These are phyloP conservation scores for Globisporangium acanthophoron DNA, from an alignment of 352 stramenopile genomes.

Conservation along the genomic window DNA sequence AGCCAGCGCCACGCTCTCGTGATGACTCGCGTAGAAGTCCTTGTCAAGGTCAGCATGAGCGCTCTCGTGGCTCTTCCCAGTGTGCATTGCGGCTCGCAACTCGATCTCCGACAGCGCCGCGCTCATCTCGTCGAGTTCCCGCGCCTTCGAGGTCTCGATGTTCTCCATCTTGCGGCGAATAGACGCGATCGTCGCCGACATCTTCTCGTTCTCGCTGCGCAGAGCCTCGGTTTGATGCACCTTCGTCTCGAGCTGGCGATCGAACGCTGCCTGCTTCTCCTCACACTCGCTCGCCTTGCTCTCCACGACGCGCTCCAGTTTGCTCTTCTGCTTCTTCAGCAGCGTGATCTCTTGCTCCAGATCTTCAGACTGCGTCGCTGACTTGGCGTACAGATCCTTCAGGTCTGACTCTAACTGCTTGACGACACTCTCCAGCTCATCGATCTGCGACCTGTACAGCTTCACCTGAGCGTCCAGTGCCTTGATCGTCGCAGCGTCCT, in stretches of 20 bases:
- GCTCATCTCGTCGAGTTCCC: constrained; percentile 31
- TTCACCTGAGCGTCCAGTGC: constrained; percentile 35
- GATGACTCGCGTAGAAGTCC: constrained; percentile 36
- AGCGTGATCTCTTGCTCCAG: constrained; percentile 40
- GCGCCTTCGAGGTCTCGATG: constrained; percentile 34
- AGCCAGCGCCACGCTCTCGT: constrained; percentile 34
- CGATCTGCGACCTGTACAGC: constrained; percentile 33
- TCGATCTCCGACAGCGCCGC: constrained; percentile 35
- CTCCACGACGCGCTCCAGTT: constrained; percentile 34
- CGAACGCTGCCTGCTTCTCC: constrained; percentile 35
- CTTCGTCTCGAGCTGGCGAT: constrained; percentile 35
- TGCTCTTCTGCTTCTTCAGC: constrained; percentile 30
- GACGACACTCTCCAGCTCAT: constrained; percentile 38
- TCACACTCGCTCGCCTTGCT: constrained; percentile 30
- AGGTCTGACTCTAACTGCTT: constrained; percentile 35
- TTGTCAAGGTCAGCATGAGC: constrained; percentile 21
- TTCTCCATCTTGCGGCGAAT: constrained; percentile 40
- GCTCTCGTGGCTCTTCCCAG: neutral
- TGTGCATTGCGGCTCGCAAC: constrained; percentile 1
- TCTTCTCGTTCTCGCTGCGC: constrained; percentile 33
- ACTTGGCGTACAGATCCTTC: constrained; percentile 43
- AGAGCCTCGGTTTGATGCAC: constrained; percentile 33
- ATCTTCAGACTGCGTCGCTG: constrained; percentile 29
- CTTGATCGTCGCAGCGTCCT: constrained; percentile 25
- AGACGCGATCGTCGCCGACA: constrained; percentile 26